Percentiles rank a stretch among this genome's conserved stretches.
These are phyloP conservation scores for Phytophthora litchii DNA, from an alignment of 352 stramenopile species.

Conservation along the genomic window DNA sequence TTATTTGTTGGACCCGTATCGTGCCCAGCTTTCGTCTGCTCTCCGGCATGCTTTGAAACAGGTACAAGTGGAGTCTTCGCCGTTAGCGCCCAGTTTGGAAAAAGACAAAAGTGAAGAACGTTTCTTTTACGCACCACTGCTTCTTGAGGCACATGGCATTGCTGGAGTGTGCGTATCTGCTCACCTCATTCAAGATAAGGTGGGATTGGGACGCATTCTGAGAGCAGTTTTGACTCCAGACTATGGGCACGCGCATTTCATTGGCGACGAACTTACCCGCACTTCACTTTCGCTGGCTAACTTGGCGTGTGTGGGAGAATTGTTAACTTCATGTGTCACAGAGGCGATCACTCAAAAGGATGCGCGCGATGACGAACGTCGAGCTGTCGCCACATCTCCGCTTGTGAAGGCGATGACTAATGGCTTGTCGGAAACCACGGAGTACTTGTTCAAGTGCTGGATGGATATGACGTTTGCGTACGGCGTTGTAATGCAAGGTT, in stretches of 20 bases:
- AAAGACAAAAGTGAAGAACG: conserved; percentile 22
- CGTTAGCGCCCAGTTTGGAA: conserved; percentile 15
- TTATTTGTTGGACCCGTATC: conserved; percentile 80
- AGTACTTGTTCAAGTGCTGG: conserved; percentile 62
- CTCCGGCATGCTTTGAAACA: conserved; percentile 81
- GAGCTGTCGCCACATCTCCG: conserved; percentile 31
- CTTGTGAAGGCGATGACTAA: conserved; percentile 65
- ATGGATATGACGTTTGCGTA: conserved; percentile 53
- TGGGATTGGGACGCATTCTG: conserved; percentile 68
- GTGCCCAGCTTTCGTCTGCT: conserved; percentile 82
- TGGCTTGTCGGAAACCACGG: conserved; percentile 42
- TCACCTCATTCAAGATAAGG: conserved; percentile 74
- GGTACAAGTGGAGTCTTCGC: conserved; percentile 35
- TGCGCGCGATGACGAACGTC: conserved; percentile 24
- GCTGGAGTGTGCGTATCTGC: conserved; percentile 55
- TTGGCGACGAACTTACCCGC: conserved; percentile 65
- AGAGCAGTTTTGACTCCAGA: conserved; percentile 62
- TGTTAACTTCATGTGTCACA: conserved; percentile 52
- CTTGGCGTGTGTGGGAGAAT: conserved; percentile 60
- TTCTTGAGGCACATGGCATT: conserved; percentile 73
- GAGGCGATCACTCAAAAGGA: conserved; percentile 35
- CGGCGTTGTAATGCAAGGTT: conserved; percentile 54
- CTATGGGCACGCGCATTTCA: conserved; percentile 66
- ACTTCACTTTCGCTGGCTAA: conserved; percentile 65
- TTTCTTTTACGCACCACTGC: conserved; percentile 66